Percentiles rank a stretch among this genome's conserved stretches.
Evolutionary conservation across 2,329 filamentous ascomycete genomes (phyloP).

Genomic region (Didymella keratinophila): DNA sequence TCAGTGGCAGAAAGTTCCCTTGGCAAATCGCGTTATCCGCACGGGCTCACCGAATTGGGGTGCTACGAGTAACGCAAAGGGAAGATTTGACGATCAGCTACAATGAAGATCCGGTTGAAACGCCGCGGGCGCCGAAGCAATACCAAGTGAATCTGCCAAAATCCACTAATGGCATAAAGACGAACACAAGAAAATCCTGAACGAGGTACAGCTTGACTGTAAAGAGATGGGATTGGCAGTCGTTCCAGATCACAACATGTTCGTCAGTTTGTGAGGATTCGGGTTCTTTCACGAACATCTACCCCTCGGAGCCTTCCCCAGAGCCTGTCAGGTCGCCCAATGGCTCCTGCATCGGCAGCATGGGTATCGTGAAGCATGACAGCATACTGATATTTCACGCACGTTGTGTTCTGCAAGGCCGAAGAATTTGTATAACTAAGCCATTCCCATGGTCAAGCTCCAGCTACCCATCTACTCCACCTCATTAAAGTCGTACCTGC

Average conservation of each 20-base stretch:
- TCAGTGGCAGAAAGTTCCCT: neutral
- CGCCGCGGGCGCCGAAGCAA: neutral
- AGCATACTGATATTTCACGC: neutral
- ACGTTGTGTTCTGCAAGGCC: neutral
- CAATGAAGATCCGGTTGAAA: neutral
- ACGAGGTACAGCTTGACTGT: neutral
- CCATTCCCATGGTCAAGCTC: neutral
- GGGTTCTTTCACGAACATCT: neutral
- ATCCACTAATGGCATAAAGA: neutral
- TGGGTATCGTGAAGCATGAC: conserved; percentile 7
- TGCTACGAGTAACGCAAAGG: neutral
- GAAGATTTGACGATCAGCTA: neutral
- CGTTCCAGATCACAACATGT: neutral
- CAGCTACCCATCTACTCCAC: neutral
- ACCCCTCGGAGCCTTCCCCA: conserved; percentile 67
- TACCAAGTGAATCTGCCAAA: neutral
- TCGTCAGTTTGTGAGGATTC: neutral
- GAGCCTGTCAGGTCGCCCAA: conserved; percentile 65
- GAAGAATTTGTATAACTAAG: conserved; percentile 2
- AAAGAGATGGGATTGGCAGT: conserved; percentile 1
- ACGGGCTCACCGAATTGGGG: neutral
- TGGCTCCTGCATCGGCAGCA: neutral
- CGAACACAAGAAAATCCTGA: neutral
- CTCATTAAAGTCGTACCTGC: neutral
- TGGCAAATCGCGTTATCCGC: neutral